Base-by-base conservation (phyloP, 2,329 filamentous ascomycete genomes). In the Colletotrichum orchidophilum region DNA sequence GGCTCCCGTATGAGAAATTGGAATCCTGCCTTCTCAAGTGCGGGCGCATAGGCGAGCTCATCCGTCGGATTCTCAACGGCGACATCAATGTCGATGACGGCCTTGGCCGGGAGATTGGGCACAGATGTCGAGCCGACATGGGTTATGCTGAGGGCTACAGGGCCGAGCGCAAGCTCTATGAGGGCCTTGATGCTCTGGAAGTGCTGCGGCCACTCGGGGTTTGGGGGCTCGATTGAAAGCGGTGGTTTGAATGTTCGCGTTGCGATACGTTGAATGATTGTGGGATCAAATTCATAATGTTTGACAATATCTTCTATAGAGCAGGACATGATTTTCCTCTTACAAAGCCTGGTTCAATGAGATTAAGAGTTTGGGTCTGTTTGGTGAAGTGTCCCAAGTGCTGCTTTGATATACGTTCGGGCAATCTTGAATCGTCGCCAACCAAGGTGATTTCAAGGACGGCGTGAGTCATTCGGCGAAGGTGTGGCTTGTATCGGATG, bases 111-210 rank as follows among this genome's bases (percentile, higher is more conserved):
- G 3, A 89, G 81, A 8, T 77, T 78, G 0, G 85, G 84, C 7
- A 89, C 79, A 61, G 84, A 85, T 31, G 87, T 88, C 13, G 85
- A 87, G 29, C 87, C 87, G 35, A 84, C 79, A 74, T 88, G 87
- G 21, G 78, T 73, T 62, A 88, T 77, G 26, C 77, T 75, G n/a
- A 80, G 72, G 42, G 77, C 73, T 4, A 81, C 73, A 24, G 74
- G 53, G n/a, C 79, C 81, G 4, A 85, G 77, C 1, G 81, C 83
- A 1, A 73, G 71, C 18, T 74, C 52, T 58, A 86, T 83, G 58
- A 78, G 78, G 3, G 75, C 64, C 65, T 79, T 80, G 70, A 80
- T 73, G 1, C 63, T 62, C 31, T 74, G 64, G 59, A 82, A 85
- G 1, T 71, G 66, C 3, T 73, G 33, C 0, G 81, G 81, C 83